Percentiles rank a stretch among this genome's conserved stretches.
These are phyloP conservation scores for Trametes elegans DNA, from an alignment of 768 basidiomycete genomes.

Conservation along the genomic window DNA sequence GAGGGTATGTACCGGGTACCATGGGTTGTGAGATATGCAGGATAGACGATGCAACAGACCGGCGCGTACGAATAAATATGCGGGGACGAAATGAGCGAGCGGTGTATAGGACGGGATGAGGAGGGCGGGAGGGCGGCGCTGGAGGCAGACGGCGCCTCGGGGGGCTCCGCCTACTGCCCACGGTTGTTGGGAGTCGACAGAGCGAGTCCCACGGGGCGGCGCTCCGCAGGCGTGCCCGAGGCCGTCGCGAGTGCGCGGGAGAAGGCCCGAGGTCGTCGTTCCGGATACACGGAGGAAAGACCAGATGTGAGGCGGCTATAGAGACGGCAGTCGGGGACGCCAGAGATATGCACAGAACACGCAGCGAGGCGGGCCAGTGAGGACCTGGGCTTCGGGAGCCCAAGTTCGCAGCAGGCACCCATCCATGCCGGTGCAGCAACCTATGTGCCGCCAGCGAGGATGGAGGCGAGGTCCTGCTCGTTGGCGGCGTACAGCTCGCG, in stretches of 20 bases:
- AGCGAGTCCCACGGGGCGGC: background rate
- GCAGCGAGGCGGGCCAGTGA: background rate
- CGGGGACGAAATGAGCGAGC: background rate
- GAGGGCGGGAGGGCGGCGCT: background rate
- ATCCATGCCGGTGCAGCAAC: background rate
- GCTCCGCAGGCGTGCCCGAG: background rate
- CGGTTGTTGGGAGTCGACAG: background rate
- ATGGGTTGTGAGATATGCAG: background rate
- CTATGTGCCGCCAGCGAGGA: conserved; percentile 45
- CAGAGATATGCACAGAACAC: background rate
- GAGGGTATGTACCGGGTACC: background rate
- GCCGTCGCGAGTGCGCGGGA: background rate
- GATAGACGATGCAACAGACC: background rate
- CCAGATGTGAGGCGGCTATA: background rate
- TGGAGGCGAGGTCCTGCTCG: conserved; percentile 78
- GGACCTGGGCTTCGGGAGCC: background rate
- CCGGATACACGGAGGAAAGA: background rate
- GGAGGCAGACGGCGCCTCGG: background rate
- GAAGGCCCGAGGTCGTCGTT: background rate
- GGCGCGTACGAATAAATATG: background rate
- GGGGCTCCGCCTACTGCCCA: background rate
- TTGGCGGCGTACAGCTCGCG: conserved; percentile 81
- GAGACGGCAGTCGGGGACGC: background rate
- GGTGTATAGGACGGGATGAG: background rate
- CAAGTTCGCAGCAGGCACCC: background rate